Evolutionary conservation across 768 basidiomycete species (phyloP).

Genomic region (Tulasnella sp.): DNA sequence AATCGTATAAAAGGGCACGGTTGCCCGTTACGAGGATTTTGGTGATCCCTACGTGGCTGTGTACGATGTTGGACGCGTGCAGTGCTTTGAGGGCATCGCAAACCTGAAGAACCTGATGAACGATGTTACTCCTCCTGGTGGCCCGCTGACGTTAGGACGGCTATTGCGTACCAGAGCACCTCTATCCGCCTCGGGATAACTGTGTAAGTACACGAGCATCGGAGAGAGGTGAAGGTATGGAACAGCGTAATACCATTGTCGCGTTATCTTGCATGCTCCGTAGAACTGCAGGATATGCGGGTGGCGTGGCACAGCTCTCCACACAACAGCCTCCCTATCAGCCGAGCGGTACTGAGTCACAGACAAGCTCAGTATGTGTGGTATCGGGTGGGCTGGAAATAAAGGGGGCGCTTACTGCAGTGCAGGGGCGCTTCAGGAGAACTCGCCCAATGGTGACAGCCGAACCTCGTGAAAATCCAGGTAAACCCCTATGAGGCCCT

Average conservation of each 20-base stretch:
- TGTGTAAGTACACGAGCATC: neutral
- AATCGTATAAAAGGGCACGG: neutral
- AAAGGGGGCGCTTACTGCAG: neutral
- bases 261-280: neutral
- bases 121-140: neutral
- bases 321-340: neutral
- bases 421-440: neutral
- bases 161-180: neutral
- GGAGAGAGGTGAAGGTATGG: neutral
- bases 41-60: neutral
- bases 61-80: neutral
- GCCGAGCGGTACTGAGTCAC: neutral
- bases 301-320: neutral
- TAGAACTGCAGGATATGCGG: conserved; percentile 3
- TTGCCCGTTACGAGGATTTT: neutral
- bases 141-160: neutral
- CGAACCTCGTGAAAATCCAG: neutral
- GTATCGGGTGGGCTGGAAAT: too few species aligned
- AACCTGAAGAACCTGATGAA: neutral
- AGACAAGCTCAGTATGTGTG: neutral
- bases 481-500: neutral
- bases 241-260: neutral
- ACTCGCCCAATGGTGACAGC: neutral
- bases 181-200: neutral
- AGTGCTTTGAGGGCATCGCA: neutral